Conservation (phyloP, 352 stramenopile species). For the Peronosclerospora sorghi region DNA sequence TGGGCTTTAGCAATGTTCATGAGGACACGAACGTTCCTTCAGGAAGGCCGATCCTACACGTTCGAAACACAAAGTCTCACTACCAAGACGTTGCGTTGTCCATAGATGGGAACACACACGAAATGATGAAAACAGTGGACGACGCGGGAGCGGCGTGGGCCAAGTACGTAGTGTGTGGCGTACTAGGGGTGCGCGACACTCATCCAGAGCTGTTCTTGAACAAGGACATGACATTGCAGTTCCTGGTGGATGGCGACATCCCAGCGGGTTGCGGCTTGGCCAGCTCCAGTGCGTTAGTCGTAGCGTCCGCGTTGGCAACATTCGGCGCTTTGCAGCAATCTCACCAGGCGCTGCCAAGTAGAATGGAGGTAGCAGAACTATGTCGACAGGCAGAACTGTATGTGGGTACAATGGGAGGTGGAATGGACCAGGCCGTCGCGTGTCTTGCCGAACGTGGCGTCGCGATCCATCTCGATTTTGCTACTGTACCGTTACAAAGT, state of each 20-base stretch:
- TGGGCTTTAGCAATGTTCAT: slow-evolving; percentile 26
- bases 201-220: slow-evolving; percentile 7
- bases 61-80: slow-evolving; percentile 17
- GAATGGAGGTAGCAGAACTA: slow-evolving; percentile 37
- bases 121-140: slow-evolving; percentile 4
- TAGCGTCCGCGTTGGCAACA: slow-evolving; percentile 44
- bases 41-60: slow-evolving; percentile 4
- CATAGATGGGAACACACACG: slow-evolving; percentile 1
- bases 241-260: slow-evolving; percentile 60
- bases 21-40: not conserved
- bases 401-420: slow-evolving; percentile 67
- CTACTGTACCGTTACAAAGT: slow-evolving; percentile 6
- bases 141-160: slow-evolving; percentile 12
- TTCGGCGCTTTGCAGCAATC: slow-evolving; percentile 7
- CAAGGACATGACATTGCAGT: slow-evolving; percentile 11
- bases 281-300: slow-evolving; percentile 72
- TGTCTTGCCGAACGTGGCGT: slow-evolving; percentile 37
- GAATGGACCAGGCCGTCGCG: slow-evolving; percentile 76
- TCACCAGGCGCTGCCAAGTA: slow-evolving; percentile 7
- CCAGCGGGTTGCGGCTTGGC: slow-evolving; percentile 62
- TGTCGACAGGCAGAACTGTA: slow-evolving; percentile 48
- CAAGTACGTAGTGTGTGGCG: slow-evolving; percentile 31
- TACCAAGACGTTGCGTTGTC: slow-evolving; percentile 9
- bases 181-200: slow-evolving; percentile 14
- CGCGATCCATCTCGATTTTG: slow-evolving; percentile 59